Percentiles rank a stretch among this genome's conserved stretches.
Evolutionary conservation across 371 early-diverging fungal species (phyloP).

Genomic region (Saksenaea vasiformis): DNA sequence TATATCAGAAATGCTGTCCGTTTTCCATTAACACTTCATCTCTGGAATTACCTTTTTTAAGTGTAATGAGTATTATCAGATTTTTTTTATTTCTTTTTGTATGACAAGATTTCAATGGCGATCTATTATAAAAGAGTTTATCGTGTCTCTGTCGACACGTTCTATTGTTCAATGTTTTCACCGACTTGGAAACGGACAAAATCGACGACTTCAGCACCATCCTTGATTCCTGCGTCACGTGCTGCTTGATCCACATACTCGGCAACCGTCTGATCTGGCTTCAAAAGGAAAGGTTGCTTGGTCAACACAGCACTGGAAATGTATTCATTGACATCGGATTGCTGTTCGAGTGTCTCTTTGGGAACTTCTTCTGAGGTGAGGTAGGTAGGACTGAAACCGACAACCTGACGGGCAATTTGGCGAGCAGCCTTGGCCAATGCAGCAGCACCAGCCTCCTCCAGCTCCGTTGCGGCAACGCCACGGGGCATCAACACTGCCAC

Average conservation of each 20-base stretch:
- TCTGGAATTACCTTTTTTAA: too few species aligned
- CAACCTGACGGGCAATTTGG: conserved; percentile 79
- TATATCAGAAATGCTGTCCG: too few species aligned
- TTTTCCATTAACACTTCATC: too few species aligned
- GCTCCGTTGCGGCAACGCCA: conserved; percentile 32
- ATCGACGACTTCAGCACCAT: conserved; percentile 59
- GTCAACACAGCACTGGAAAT: conserved; percentile 64
- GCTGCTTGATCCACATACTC: conserved; percentile 38
- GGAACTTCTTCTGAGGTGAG: conserved; percentile 52
- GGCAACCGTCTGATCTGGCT: conserved; percentile 66
- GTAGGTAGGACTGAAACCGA: conserved; percentile 70
- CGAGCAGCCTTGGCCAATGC: conserved; percentile 56
- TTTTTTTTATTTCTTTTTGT: too few species aligned
- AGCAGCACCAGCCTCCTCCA: conserved; percentile 30
- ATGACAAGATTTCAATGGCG: too few species aligned
- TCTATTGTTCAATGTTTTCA: conserved; percentile 69
- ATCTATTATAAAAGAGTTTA: too few species aligned
- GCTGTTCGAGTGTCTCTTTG: conserved; percentile 38
- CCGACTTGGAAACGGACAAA: conserved; percentile 84
- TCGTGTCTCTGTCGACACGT: not conserved
- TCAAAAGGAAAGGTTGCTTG: conserved; percentile 77
- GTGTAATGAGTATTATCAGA: too few species aligned
- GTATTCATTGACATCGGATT: conserved; percentile 45
- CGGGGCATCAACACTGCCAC: conserved; percentile 61
- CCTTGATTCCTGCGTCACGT: conserved; percentile 47